These are phyloP conservation scores for Aspergillus biplanus DNA, from an alignment of 495 filamentous ascomycete genomes.

Conservation along the genomic window DNA sequence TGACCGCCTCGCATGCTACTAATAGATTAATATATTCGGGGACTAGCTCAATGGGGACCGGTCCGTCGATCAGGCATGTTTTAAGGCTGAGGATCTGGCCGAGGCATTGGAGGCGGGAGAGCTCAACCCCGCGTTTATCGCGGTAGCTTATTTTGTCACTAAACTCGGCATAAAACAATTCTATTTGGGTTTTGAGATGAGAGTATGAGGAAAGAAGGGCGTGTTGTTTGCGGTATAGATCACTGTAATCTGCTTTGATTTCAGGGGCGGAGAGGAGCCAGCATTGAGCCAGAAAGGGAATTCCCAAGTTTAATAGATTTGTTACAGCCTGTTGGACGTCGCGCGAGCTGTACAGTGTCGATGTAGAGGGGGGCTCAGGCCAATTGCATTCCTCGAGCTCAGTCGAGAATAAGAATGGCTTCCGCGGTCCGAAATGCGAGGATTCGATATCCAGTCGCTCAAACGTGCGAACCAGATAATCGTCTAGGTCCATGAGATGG, in stretches of 20 bases:
- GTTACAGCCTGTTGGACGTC: conserved; percentile 16
- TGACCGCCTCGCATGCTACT: conserved; percentile 3
- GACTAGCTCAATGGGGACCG: conserved; percentile 7
- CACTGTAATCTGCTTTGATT: conserved; percentile 14
- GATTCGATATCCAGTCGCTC: conserved; percentile 24
- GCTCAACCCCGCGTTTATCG: conserved; percentile 13
- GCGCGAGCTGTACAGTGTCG: not conserved
- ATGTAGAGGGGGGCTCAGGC: not conserved
- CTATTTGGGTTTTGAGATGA: not conserved
- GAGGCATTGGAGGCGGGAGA: conserved; percentile 19
- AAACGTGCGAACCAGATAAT: conserved; percentile 16
- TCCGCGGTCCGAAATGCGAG: conserved; percentile 17
- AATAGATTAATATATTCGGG: conserved; percentile 16
- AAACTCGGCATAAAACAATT: not conserved
- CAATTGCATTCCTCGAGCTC: no score
- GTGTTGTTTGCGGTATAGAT: conserved; percentile 20
- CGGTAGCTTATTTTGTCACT: not conserved
- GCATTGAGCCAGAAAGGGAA: conserved; percentile 24
- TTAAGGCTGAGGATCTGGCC: conserved; percentile 17
- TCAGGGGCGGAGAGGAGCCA: conserved; percentile 23
- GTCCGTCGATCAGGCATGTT: conserved; percentile 21
- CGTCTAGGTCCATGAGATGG: conserved; percentile 7
- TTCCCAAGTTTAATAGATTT: conserved; percentile 15
- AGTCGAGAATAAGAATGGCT: conserved; percentile 17
- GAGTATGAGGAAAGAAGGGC: conserved; percentile 15